Percentiles rank a stretch among this genome's conserved stretches.
Evolutionary conservation across 2,329 filamentous ascomycete genomes (phyloP).

Genomic region (Tricladium varicosporioides): DNA sequence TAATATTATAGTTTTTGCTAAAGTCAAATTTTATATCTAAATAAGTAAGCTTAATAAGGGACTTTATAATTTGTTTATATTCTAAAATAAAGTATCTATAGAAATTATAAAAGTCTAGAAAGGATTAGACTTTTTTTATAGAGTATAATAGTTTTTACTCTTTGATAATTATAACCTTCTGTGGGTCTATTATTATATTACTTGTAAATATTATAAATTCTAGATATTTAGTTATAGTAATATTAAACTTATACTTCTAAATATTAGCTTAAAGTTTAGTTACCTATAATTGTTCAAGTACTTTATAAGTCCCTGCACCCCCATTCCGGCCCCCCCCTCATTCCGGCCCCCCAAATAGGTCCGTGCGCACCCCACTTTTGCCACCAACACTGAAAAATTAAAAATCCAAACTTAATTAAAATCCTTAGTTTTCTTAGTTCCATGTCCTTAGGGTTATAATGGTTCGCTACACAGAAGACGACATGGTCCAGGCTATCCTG

Average conservation of each 20-base stretch:
- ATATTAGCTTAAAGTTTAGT: background rate
- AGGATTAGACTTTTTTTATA: constrained; percentile 3
- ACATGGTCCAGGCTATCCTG: too few species aligned
- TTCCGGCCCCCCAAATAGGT: too few species aligned
- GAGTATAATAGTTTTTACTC: background rate
- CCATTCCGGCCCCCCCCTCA: too few species aligned
- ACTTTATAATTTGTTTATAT: constrained; percentile 2
- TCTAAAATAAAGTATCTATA: constrained; percentile 15
- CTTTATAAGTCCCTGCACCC: too few species aligned
- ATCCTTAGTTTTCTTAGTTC: too few species aligned
- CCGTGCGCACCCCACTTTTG: too few species aligned
- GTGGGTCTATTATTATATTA: constrained; percentile 7
- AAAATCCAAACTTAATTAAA: too few species aligned
- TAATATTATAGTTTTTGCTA: background rate
- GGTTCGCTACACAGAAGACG: too few species aligned
- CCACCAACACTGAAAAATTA: too few species aligned
- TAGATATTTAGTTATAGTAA: constrained; percentile 2
- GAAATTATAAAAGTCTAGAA: constrained; percentile 16
- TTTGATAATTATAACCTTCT: constrained; percentile 1
- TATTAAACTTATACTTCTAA: background rate
- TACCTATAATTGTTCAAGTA: too few species aligned
- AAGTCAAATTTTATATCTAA: background rate
- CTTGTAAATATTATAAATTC: background rate
- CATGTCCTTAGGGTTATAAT: too few species aligned
- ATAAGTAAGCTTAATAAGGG: background rate